Conservation (phyloP, 2,329 filamentous ascomycete species). For the Passalora sequoiae region DNA sequence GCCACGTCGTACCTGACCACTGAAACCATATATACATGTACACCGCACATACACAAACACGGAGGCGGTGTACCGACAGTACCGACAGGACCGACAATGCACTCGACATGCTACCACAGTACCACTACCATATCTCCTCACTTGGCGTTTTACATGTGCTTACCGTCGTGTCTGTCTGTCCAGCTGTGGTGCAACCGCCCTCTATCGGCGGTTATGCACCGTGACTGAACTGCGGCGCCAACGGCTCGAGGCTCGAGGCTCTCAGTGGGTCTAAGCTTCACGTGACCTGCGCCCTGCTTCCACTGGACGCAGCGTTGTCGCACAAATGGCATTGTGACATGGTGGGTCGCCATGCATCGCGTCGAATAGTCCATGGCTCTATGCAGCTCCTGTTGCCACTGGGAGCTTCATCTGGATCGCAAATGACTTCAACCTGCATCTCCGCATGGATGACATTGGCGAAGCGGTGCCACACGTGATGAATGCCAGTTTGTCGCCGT, state of each 20-base stretch:
- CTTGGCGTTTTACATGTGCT: neutral
- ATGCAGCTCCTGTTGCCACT: neutral
- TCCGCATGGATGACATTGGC: neutral
- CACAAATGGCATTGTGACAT: neutral
- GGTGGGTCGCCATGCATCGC: neutral
- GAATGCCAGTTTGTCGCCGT: neutral
- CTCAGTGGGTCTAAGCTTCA: neutral
- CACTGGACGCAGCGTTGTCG: neutral
- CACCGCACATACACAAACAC: neutral
- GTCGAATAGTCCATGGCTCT: neutral
- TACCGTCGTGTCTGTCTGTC: neutral
- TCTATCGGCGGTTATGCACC: constrained; percentile 3
- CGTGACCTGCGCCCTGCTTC: constrained; percentile 5
- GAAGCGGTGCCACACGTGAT: constrained; percentile 2
- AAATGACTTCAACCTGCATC: neutral
- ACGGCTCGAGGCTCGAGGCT: neutral
- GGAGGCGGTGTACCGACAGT: neutral
- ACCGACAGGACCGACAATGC: neutral
- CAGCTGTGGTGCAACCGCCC: constrained; percentile 1
- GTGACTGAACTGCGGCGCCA: constrained; percentile 8
- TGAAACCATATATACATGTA: neutral
- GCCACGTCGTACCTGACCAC: neutral
- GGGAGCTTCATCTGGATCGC: neutral
- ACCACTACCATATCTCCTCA: neutral
- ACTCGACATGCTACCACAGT: neutral